Percentiles rank a stretch among this genome's conserved stretches.
phyloP scores from a whole-genome alignment of 2,329 filamentous ascomycete genomes.

The Cordyceps cicadae region DNA sequence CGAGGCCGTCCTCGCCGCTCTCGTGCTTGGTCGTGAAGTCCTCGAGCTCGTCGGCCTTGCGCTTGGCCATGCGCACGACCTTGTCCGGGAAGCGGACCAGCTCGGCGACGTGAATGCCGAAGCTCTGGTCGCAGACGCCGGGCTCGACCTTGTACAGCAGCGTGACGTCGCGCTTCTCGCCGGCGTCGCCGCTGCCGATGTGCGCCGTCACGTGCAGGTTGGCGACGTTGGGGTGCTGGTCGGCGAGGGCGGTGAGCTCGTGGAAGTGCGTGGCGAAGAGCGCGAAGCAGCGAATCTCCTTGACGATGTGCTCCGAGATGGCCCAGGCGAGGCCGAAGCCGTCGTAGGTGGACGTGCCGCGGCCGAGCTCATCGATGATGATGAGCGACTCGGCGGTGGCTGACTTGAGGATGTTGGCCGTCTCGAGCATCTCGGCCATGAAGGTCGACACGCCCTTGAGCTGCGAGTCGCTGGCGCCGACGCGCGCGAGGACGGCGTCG shows the following conservation, averaged over 20 bases:
- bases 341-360: conserved; percentile 95
- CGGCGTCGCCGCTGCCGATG: conserved; percentile 51
- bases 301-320: conserved; percentile 94
- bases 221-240: conserved; percentile 77
- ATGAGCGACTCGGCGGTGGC: conserved; percentile 92
- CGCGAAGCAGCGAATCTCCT: conserved; percentile 86
- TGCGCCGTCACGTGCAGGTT: conserved; percentile 97
- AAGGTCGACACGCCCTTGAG: conserved; percentile 97
- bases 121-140: conserved; percentile 93
- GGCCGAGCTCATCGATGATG: conserved; percentile 95
- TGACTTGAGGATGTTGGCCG: conserved; percentile 94
- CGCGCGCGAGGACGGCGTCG: conserved; percentile 90
- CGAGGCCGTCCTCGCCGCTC: conserved; percentile 29
- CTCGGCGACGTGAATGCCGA: conserved; percentile 97
- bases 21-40: conserved; percentile 83
- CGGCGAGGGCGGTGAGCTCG: conserved; percentile 83
- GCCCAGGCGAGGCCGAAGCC: conserved; percentile 99
- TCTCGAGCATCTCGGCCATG: conserved; percentile 99
- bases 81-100: conserved; percentile 93
- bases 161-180: conserved; percentile 70
- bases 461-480: conserved; percentile 92
- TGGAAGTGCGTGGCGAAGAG: conserved; percentile 99
- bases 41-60: conserved; percentile 95
- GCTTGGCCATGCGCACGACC: conserved; percentile 97
- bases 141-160: conserved; percentile 94